These are phyloP conservation scores for Notholithocarpus densiflorus DNA, from an alignment of 306 rosid species.

Conservation along the genomic window DNA sequence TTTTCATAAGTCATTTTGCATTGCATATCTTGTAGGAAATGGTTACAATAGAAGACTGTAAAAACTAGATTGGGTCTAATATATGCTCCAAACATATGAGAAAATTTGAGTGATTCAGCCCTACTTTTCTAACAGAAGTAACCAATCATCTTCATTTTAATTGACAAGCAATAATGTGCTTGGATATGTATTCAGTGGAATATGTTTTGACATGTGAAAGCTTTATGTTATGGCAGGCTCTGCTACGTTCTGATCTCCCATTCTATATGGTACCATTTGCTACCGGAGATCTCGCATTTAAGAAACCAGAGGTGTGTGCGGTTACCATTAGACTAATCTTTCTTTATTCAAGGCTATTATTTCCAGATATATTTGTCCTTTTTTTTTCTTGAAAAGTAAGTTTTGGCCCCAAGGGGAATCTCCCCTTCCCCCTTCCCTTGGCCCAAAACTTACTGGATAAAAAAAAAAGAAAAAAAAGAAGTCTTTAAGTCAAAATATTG, in stretches of 20 bases:
- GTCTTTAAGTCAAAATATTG: background rate
- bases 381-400: too few species aligned
- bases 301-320: slow-evolving; percentile 78
- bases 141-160: background rate
- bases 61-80: background rate
- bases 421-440: too few species aligned
- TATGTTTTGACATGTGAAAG: slow-evolving; percentile 13
- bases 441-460: too few species aligned
- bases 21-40: background rate
- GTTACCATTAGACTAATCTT: slow-evolving; percentile 8
- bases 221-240: slow-evolving; percentile 57
- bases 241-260: slow-evolving; percentile 89
- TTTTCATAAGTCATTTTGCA: too few species aligned
- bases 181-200: slow-evolving; percentile 12
- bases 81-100: background rate
- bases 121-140: background rate
- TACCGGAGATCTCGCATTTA: slow-evolving; percentile 56
- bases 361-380: background rate
- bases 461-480: too few species aligned
- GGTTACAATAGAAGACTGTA: background rate
- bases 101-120: background rate
- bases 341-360: slow-evolving; percentile 5
- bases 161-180: background rate
- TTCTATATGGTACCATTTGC: slow-evolving; percentile 84
- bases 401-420: too few species aligned